phyloP scores from a whole-genome alignment of 2,329 filamentous ascomycete species.

The Alternaria sp. region DNA sequence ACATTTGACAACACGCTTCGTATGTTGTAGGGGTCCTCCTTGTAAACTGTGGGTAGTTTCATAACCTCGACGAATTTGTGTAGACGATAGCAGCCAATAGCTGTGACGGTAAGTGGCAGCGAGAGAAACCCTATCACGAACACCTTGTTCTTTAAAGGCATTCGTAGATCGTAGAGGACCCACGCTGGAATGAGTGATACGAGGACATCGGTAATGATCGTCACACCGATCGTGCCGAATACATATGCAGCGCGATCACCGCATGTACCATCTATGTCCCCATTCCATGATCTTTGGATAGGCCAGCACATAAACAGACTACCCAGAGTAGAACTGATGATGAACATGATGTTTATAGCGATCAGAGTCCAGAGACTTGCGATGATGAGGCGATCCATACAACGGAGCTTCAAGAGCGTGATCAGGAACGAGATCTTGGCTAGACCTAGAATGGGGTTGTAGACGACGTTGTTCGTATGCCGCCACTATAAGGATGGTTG shows the following conservation, averaged over 20 bases:
- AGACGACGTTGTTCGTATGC: conserved; percentile 3
- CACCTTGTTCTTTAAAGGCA: conserved; percentile 8
- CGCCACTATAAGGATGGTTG: conserved; percentile 6
- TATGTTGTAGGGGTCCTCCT: conserved; percentile 8
- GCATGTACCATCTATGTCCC: background rate
- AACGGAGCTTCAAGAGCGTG: conserved; percentile 10
- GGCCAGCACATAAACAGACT: conserved; percentile 9
- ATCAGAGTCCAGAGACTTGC: conserved; percentile 9
- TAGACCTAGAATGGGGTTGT: conserved; percentile 14
- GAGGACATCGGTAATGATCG: conserved; percentile 12
- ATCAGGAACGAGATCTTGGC: conserved; percentile 17
- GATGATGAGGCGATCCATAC: conserved; percentile 3
- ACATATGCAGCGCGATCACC: background rate
- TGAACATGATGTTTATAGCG: conserved; percentile 2
- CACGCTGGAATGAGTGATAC: conserved; percentile 13
- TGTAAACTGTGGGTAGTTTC: background rate
- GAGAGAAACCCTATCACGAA: conserved; percentile 6
- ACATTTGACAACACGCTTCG: conserved; percentile 13
- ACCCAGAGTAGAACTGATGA: background rate
- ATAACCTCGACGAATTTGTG: conserved; percentile 3
- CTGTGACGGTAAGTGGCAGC: conserved; percentile 8
- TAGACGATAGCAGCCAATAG: conserved; percentile 14
- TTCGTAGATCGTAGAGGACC: conserved; percentile 10
- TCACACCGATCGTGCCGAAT: conserved; percentile 2
- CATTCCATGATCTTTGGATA: conserved; percentile 6